These are phyloP conservation scores for Xylaria sp. DNA, from an alignment of 2,329 filamentous ascomycete genomes.

Conservation along the genomic window DNA sequence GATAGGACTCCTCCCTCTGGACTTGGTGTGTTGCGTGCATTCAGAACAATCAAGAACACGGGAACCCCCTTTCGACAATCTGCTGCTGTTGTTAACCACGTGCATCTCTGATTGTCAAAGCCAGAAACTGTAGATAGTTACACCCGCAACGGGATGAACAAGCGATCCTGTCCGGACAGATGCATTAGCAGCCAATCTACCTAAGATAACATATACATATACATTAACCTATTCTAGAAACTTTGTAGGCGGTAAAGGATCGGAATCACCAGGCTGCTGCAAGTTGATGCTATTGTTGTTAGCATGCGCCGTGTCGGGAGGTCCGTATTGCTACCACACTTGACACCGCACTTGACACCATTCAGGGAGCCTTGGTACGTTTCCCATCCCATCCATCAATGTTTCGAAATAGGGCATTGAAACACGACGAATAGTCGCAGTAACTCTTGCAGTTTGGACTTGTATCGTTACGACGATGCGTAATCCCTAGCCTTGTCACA, in stretches of 20 bases:
- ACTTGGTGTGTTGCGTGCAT: conserved; percentile 31
- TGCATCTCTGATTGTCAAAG: conserved; percentile 20
- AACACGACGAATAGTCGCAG: conserved; percentile 15
- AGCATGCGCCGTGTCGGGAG: conserved; percentile 14
- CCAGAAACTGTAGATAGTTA: neutral
- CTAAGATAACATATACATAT: neutral
- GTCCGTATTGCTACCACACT: conserved; percentile 26
- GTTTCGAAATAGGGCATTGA: conserved; percentile 33
- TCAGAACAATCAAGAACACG: neutral
- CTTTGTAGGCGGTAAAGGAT: neutral
- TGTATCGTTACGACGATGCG: conserved; percentile 11
- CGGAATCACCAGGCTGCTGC: conserved; percentile 8
- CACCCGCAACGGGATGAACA: neutral
- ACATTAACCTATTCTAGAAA: neutral
- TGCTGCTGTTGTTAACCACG: conserved; percentile 23
- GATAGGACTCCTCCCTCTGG: neutral
- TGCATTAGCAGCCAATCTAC: conserved; percentile 9
- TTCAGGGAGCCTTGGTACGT: conserved; percentile 29
- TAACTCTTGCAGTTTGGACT: conserved; percentile 11
- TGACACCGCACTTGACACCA: conserved; percentile 26
- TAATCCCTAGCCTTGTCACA: conserved; percentile 24
- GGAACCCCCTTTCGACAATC: conserved; percentile 14
- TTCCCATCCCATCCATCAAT: conserved; percentile 15
- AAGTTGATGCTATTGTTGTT: conserved; percentile 2
- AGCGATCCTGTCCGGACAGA: conserved; percentile 2